A percentile compares a stretch with the other conserved stretches of the same genome.
Conservation (phyloP, 2,329 filamentous ascomycete genomes). For the Fusarium coicis region DNA sequence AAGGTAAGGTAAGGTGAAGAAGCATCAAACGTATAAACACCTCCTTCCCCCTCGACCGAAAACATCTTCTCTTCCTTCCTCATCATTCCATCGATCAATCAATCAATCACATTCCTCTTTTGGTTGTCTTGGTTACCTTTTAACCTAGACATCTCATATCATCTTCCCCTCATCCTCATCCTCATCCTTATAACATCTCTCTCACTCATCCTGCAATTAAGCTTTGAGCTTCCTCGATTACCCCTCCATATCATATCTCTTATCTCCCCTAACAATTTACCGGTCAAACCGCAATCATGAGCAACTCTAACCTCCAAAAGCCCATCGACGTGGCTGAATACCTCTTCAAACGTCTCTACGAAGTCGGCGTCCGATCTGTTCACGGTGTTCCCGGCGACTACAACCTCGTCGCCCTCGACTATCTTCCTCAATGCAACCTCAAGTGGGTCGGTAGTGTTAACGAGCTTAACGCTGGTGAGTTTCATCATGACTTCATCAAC, state of each 20-base stretch:
- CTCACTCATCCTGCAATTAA: slow-evolving; percentile 21
- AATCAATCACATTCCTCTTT: slow-evolving; percentile 34
- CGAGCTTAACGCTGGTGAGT: slow-evolving; percentile 75
- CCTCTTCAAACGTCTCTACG: slow-evolving; percentile 71
- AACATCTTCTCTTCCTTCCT: slow-evolving; percentile 29
- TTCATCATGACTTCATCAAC: slow-evolving; percentile 25
- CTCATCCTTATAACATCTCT: background rate
- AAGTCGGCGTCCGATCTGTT: slow-evolving; percentile 72
- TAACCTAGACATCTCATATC: slow-evolving; percentile 20
- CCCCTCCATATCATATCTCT: slow-evolving; percentile 3
- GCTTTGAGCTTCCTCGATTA: slow-evolving; percentile 12
- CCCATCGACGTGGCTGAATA: slow-evolving; percentile 73
- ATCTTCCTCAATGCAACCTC: slow-evolving; percentile 67
- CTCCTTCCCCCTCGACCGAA: slow-evolving; percentile 28
- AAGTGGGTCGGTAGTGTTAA: slow-evolving; percentile 77
- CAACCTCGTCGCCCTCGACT: slow-evolving; percentile 76
- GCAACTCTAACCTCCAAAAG: slow-evolving; percentile 52
- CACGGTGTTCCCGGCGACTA: slow-evolving; percentile 80
- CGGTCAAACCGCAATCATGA: slow-evolving; percentile 29
- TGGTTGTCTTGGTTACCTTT: slow-evolving; percentile 34
- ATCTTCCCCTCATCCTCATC: background rate
- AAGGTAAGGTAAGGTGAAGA: background rate
- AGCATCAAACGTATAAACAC: slow-evolving; percentile 40
- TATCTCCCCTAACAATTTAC: background rate
- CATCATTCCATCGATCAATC: slow-evolving; percentile 35